These are phyloP conservation scores for Obelidium mucronatum DNA, from an alignment of 192 early-diverging fungal species.

Conservation along the genomic window DNA sequence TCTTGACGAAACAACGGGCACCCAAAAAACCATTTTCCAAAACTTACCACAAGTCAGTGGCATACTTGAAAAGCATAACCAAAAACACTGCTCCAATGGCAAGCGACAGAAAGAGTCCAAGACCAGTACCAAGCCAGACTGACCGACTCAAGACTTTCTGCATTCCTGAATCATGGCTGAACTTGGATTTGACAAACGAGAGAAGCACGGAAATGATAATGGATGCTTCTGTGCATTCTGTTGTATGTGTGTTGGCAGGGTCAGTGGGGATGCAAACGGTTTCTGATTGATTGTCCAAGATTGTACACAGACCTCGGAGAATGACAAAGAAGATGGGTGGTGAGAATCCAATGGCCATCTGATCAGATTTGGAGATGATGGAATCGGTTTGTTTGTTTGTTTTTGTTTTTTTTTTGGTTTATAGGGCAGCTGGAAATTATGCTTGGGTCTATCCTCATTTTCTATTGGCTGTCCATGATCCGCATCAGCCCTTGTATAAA, in stretches of 20 bases:
- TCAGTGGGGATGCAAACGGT: not conserved
- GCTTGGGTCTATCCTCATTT: too few relatives aligned
- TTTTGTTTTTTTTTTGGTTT: too few relatives aligned
- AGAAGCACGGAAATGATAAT: conserved; percentile 87
- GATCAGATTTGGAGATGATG: not conserved
- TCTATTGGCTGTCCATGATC: too few relatives aligned
- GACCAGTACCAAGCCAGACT: conserved; percentile 76
- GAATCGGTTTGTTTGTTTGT: too few relatives aligned
- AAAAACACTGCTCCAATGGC: conserved; percentile 81
- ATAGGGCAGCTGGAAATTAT: too few relatives aligned
- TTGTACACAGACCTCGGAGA: conserved; percentile 21
- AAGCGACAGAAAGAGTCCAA: conserved; percentile 73
- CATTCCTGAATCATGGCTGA: not conserved
- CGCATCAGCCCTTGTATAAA: too few relatives aligned
- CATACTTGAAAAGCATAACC: conserved; percentile 72
- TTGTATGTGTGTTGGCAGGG: too few relatives aligned
- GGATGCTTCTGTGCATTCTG: conserved; percentile 72
- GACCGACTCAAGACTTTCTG: conserved; percentile 30
- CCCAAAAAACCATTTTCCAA: not conserved
- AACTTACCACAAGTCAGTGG: conserved; percentile 51
- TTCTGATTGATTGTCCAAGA: not conserved
- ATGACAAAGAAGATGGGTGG: conserved; percentile 57
- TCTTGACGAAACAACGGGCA: not conserved
- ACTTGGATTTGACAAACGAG: conserved; percentile 62
- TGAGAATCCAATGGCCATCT: conserved; percentile 37